Base-by-base conservation (phyloP, 1,139 yeast genomes). In the Cylindricascospora bacillispora region DNA sequence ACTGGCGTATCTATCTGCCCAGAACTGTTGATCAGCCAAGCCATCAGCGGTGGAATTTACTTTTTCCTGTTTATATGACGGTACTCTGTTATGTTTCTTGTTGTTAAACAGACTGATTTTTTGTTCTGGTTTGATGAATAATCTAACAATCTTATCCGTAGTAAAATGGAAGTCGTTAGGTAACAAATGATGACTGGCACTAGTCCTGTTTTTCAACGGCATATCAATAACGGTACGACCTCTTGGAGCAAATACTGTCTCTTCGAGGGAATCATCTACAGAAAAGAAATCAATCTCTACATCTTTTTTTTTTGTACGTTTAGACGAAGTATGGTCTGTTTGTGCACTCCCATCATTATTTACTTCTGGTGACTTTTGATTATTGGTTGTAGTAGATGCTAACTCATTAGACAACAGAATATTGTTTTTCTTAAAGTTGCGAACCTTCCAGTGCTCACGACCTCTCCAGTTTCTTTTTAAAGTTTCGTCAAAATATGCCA, bases 371-470 rank as follows among this genome's bases (percentile, higher is more conserved):
- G 25, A 22, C 4, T 26, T 19, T 5, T 26, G 27, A 5, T 15
- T 33, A 9, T 25, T 18, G 6, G 33, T 39, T n/a, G n/a, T n/a
- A 7, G 21, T 18, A 7, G 9, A 7, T 7, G 21, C 21, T 10
- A 18, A 10, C 34, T 49, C 45, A n/a, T 24, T 14, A 24, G 9
- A 15, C 22, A 32, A 23, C 11, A 40, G 6, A n/a, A n/a, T n/a
- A 20, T 35, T 27, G 23, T 33, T 40, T 18, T 54, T 57, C 42
- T 65, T 76, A 34, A 79, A 60, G 16, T 73, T 70, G 25, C 69
- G 60, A 7, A 86, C 81, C 54, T 79, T 80, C 97, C 97, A 89
- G 54, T 83, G 92, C 39, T 82, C 92, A 4, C 95, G 89, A 6
- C 95, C 95, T 25, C 93, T 69, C 94, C 94, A 83, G 49, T 72